phyloP scores from a whole-genome alignment of 73 alveolate species.

The Paramecium sonneborni region DNA sequence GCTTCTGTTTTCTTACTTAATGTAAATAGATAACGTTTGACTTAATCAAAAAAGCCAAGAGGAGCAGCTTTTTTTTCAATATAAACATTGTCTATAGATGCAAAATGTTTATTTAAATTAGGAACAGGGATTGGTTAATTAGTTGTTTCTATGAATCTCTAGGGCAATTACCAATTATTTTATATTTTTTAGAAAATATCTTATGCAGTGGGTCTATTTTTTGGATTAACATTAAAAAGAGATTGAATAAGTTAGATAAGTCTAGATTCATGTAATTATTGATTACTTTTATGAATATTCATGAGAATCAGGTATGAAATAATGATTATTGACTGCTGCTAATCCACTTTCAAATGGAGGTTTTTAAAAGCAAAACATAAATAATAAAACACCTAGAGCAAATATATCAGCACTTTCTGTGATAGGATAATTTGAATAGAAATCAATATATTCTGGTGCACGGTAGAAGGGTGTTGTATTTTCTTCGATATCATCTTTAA shows the following conservation, averaged over 20 bases:
- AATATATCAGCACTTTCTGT: slow-evolving; percentile 55
- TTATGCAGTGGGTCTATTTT: slow-evolving; percentile 58
- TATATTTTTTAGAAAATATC: slow-evolving; percentile 7
- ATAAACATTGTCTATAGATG: slow-evolving; percentile 19
- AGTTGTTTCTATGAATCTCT: neutral
- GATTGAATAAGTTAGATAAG: neutral
- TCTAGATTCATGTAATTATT: neutral
- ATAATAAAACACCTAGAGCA: slow-evolving; percentile 62
- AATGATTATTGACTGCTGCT: slow-evolving; percentile 61
- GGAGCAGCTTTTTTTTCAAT: slow-evolving; percentile 8
- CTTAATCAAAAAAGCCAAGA: slow-evolving; percentile 30
- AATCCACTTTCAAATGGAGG: slow-evolving; percentile 66
- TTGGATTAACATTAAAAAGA: slow-evolving; percentile 25
- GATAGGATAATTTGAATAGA: slow-evolving; percentile 47
- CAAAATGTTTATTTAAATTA: neutral
- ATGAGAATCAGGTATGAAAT: slow-evolving; percentile 55
- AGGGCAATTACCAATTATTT: neutral
- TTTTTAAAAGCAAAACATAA: slow-evolving; percentile 54
- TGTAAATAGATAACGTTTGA: slow-evolving; percentile 11
- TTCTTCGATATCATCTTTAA: slow-evolving; percentile 64
- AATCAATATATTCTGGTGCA: slow-evolving; percentile 65
- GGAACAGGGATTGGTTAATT: slow-evolving; percentile 31
- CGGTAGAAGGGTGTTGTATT: slow-evolving; percentile 66
- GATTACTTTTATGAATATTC: slow-evolving; percentile 3
- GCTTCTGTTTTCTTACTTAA: slow-evolving; percentile 46